Evolutionary conservation across 495 filamentous ascomycete species (phyloP), one percentile per base, ranked within the genome.

Genomic region (Delitschia confertaspora): DNA sequence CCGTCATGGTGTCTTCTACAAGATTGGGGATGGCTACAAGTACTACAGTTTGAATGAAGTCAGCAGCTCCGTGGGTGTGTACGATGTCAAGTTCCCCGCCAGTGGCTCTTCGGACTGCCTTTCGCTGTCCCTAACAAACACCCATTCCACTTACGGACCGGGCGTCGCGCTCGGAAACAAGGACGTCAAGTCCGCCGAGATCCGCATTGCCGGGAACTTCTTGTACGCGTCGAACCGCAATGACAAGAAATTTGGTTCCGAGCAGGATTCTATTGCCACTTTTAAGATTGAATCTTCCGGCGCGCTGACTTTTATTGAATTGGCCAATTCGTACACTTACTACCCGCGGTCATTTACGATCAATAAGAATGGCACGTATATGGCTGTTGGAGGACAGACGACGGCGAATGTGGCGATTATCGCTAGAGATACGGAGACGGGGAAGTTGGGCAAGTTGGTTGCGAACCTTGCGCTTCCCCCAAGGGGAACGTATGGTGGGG

Each of bases 21-120:
- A 39, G 51, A 25, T 59, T 61, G 35, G 32, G 4, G 6, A 17
- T 67, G 62, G 38, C 72, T 68, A 1, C 73, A 69, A 57, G 65
- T 82, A 38, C 53, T 88, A 83, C 57, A 59, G 82, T 3, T 67
- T 74, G 17, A 69, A 71, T 21, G 84, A 89, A 58, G 63, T 87
- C 16, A 59, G 63, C 1, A 79, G 78, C 38, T 40, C 33, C 18
- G 34, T 47, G 2, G 36, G 34, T 13, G 69, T 66, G 0, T 88
- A 76, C 50, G 60, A 69, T 18, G 71, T 83, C 13, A 63, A 59
- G 0, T 85, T 85, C 11, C 39, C 39, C 6, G 14, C 5, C 25
- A 19, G 19, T 33, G 22, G 31, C 20, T 11, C 26, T 53, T 58
- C 48, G 8, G 30, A 61, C 8, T 48, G 46, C 1, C 55, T 66